Evolutionary conservation across 202 grass and related monocot genomes (phyloP).

Genomic region (Panicum hallii): DNA sequence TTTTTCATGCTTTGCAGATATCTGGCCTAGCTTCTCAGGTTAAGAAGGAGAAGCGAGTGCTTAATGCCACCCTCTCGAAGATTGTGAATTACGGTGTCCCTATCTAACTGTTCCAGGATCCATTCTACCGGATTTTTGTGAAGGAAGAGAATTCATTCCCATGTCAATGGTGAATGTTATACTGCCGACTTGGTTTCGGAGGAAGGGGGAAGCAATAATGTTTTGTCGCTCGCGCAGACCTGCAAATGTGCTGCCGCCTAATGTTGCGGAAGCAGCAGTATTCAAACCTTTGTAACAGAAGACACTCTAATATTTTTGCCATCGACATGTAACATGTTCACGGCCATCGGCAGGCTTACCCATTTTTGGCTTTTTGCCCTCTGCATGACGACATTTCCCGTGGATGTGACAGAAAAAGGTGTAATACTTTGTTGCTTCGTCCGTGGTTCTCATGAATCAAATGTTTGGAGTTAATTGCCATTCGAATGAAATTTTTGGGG

Average conservation of each 20-base stretch:
- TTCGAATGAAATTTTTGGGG: neutral
- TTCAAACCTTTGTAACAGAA: constrained; percentile 14
- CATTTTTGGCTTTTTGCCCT: neutral
- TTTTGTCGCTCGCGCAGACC: constrained; percentile 17
- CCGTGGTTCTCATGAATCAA: neutral
- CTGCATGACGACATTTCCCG: neutral
- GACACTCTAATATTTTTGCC: neutral
- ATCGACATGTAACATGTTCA: neutral
- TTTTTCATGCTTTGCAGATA: constrained; percentile 37
- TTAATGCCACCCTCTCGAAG: constrained; percentile 45
- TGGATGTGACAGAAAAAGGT: neutral
- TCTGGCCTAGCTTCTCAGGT: constrained; percentile 61
- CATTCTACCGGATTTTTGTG: neutral
- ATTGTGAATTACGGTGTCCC: constrained; percentile 55
- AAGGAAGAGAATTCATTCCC: neutral
- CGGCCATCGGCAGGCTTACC: neutral
- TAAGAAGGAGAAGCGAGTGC: constrained; percentile 54
- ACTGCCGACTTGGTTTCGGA: neutral
- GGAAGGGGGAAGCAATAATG: constrained; percentile 18
- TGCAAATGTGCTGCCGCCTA: constrained; percentile 20
- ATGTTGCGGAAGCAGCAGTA: neutral
- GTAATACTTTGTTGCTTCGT: neutral
- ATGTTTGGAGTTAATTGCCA: neutral
- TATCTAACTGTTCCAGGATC: constrained; percentile 24
- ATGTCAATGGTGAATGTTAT: neutral